Base-by-base conservation (phyloP, 208 protist species). In the Trypanosoma avium region DNA sequence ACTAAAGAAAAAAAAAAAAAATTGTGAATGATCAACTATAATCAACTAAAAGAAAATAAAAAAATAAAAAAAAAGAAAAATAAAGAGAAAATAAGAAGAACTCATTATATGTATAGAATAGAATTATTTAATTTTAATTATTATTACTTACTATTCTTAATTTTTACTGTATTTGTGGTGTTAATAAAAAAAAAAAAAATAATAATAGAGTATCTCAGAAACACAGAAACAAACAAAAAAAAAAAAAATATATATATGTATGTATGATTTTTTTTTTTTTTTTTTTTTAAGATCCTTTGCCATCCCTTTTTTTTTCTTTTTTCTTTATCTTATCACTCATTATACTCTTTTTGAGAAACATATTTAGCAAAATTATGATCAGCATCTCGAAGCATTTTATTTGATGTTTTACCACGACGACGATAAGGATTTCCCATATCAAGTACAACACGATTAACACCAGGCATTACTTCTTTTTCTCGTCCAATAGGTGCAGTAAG, bases 401-500 rank as follows among this genome's bases (percentile, higher is more conserved):
- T 70, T 6, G 84, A 79, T 0, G 66, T 45, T 13, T 67, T 15
- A 10, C 81, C 76, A n/a, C 65, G 71, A 19, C 72, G 61, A 33
- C 90, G 84, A 66, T 94, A 92, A 9, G 86, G 90, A 49, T 89
- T 93, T 19, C 90, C 90, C 73, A 84, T 83, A 52, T 93, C 90
- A 49, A 86, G 64, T 54, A 93, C 85, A 0, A 77, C 60, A 4
- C 87, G 84, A 63, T 96, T 96, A 13, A 81, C 76, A 30, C 90
- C 90, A 3, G 57, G 79, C 61, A 88, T 80, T 32, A 96, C 90
- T 65, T 96, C 90, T 47, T 74, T 71, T 56, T 93, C 90, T n/a
- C 84, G 77, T 13, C 90, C 87, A 63, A 96, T 82, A 4, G 90
- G 90, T 0, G 90, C 81, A 32, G 75, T 96, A 26, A 92, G 72